Evolutionary conservation across 2,329 filamentous ascomycete genomes (phyloP), one percentile per base, ranked within the genome.

Genomic region (Botrytis porri): DNA sequence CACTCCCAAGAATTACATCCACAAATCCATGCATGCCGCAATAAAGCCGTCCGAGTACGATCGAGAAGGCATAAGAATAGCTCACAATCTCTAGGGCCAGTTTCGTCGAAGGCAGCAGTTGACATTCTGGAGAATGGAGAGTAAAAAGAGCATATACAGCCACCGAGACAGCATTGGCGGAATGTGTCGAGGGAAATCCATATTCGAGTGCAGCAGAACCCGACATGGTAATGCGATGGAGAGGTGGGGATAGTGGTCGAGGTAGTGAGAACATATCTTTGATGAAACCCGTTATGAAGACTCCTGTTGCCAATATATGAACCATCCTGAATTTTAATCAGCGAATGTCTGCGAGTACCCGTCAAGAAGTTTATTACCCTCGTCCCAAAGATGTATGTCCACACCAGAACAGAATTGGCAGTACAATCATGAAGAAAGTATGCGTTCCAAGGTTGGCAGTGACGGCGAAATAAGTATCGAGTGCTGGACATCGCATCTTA

Each of bases 1-100:
- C 78, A 71, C 92, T 93, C 10, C 96, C 96, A 73, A 96, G 82
- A 22, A 96, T 83, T 37, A 98, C 94, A 82, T 99, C 96, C 61
- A 96, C 86, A 83, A 98, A 97, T 18, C 96, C 96, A 83, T 99
- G 96, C 96, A 99, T 99, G 75, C 96, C 96, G 80, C 96, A 99
- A 84, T 99, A 98, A 51, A 99, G 85, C 32, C 96, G 90, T 9
- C 96, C 96, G 75, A 98, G 85, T 59, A 98, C 88, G 80, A 99
- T 98, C 39, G 95, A 98, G 20, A 89, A 84, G 48, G 93, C 93
- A 81, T 98, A 99, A 77, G 93, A 91, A 82, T 96, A 97, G 59
- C 92, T 90, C 9, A 93, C 82, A 8, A 83, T 82, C 80, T 96
- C 92, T 39, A 97, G 84, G 6, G 86, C 82, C 5, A 90, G 75